phyloP scores from a whole-genome alignment of 257 asterid species.

The Penstemon davidsonii region DNA sequence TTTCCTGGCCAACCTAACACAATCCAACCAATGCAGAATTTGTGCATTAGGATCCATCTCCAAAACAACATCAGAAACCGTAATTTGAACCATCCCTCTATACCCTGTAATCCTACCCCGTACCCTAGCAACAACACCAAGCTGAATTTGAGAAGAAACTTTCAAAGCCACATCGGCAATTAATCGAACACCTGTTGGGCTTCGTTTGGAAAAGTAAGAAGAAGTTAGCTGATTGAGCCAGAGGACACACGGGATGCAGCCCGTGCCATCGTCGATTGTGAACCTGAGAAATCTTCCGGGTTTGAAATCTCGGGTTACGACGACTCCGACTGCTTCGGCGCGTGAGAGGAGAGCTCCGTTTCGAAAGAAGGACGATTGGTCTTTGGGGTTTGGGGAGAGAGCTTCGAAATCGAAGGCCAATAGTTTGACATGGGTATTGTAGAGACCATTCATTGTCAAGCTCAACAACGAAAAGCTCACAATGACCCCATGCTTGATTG shows the following conservation, averaged over 20 bases:
- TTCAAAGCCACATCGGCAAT: conserved; percentile 50
- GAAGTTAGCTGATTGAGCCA: conserved; percentile 77
- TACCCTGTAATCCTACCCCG: conserved; percentile 65
- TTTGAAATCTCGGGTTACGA: conserved; percentile 58
- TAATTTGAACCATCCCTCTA: conserved; percentile 57
- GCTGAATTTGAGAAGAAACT: conserved; percentile 47
- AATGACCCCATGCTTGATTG: not conserved
- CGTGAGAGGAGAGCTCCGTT: conserved; percentile 53
- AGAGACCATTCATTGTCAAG: conserved; percentile 37
- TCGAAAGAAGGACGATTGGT: conserved; percentile 43
- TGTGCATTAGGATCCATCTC: conserved; percentile 82
- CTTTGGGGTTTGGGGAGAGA: conserved; percentile 38
- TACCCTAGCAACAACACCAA: conserved; percentile 73
- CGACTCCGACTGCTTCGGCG: conserved; percentile 62
- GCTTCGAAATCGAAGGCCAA: conserved; percentile 55
- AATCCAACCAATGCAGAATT: conserved; percentile 71
- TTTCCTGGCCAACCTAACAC: conserved; percentile 36
- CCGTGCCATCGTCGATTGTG: conserved; percentile 70
- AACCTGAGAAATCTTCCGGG: conserved; percentile 64
- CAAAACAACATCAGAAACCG: conserved; percentile 66
- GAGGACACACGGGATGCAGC: conserved; percentile 69
- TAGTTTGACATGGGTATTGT: conserved; percentile 63
- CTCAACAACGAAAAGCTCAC: not conserved
- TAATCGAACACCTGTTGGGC: conserved; percentile 74
- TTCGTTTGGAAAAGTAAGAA: conserved; percentile 50